Conservation (phyloP, 768 basidiomycete species). For the Gloeostereum incarnatum region DNA sequence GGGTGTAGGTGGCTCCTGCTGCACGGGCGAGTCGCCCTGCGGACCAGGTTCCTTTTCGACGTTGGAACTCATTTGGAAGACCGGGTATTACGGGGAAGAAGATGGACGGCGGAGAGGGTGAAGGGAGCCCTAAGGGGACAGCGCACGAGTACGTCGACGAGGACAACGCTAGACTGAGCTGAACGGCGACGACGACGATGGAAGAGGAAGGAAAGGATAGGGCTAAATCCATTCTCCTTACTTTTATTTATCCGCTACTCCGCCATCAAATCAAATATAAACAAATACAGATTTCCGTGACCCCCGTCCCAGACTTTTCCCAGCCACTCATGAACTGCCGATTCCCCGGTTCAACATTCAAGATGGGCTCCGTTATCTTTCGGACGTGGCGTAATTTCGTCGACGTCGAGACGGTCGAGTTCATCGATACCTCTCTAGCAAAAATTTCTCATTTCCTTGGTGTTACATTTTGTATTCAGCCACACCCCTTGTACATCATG, state of each 20-base stretch:
- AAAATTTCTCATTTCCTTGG: no score
- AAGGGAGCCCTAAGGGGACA: slow-evolving; percentile 17
- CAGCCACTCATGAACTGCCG: no score
- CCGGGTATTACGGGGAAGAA: slow-evolving; percentile 12
- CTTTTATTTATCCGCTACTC: background rate
- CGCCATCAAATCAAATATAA: background rate
- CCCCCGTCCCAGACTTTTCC: no score
- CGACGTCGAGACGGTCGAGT: no score
- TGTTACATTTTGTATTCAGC: no score
- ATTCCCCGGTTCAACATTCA: no score
- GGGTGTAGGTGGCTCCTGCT: slow-evolving; percentile 14
- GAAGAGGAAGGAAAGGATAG: slow-evolving; percentile 6
- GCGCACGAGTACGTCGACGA: slow-evolving; percentile 2
- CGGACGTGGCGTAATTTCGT: no score
- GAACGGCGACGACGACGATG: slow-evolving; percentile 5
- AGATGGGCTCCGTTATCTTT: no score
- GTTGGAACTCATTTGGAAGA: slow-evolving; percentile 25
- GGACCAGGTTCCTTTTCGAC: slow-evolving; percentile 64
- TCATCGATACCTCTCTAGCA: no score
- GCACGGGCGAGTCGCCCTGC: slow-evolving; percentile 31
- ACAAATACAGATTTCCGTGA: no score
- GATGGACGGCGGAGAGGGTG: slow-evolving; percentile 14
- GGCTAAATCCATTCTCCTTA: slow-evolving; percentile 1
- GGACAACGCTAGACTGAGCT: background rate
- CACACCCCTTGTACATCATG: no score